Base-by-base conservation (phyloP, 441 rosid genomes). In the Gossypium gossypioides region DNA sequence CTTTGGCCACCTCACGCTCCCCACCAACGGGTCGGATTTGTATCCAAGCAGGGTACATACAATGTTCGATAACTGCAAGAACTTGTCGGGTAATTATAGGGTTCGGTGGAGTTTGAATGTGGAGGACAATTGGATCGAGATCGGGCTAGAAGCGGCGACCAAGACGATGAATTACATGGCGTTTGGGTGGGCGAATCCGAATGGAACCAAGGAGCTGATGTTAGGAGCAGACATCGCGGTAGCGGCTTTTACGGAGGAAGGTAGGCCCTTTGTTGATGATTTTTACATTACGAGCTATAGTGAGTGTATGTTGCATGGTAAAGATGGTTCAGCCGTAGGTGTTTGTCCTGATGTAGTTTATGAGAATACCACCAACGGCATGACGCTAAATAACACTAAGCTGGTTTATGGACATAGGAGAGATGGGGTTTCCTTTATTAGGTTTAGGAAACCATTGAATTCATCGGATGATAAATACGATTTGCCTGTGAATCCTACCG, bases 371-470 rank as follows among this genome's bases (percentile, higher is more conserved):
- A 84, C 79, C 48, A 65, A 84, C 0, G 74, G 67, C 69, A 86
- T 83, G 24, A 74, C 85, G 21, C 86, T 88, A 78, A 92, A 90
- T 73, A 87, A 91, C 46, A 89, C 93, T 3, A 73, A 72, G 75
- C 77, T 88, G 80, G 69, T 89, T 77, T 92, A 92, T 81, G 99
- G 99, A 74, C 99, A 92, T 77, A 84, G 97, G 74, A 92, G 79
- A 78, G 99, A 94, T 75, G 97, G 99, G 51, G 96, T 90, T 67
- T 90, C 99, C 0, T 92, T 94, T 81, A 78, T 94, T 78, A 86
- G 97, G 86, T 94, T 83, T 72, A 80, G 78, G 77, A 88, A 89
- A 78, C 89, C 87, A 0, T 78, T 94, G 84, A 81, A 82, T 61
- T 80, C 84, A 2, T 73, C 64, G 51, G 94, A 90, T 78, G 85